Evolutionary conservation across 768 basidiomycete genomes (phyloP).

Genomic region (Termitomyces sp.): DNA sequence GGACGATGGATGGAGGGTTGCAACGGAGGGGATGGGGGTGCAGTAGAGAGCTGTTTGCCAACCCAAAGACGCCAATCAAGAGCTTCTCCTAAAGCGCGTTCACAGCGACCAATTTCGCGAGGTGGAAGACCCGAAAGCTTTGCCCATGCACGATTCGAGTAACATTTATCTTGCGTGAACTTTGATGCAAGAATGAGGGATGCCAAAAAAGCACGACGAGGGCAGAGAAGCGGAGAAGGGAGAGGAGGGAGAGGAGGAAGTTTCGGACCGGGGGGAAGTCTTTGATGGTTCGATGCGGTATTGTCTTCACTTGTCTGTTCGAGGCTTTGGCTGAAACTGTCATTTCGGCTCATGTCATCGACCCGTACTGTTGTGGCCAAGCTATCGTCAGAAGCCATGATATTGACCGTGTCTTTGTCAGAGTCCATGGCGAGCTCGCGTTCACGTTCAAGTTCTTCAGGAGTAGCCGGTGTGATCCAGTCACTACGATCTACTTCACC

Average conservation of each 20-base stretch:
- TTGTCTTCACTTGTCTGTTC: neutral
- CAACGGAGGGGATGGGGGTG: constrained; percentile 18
- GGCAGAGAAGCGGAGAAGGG: constrained; percentile 84
- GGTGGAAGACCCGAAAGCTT: constrained; percentile 88
- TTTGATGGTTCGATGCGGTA: neutral
- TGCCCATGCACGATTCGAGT: constrained; percentile 93
- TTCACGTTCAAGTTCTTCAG: constrained; percentile 40
- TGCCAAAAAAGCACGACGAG: constrained; percentile 84
- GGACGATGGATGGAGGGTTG: constrained; percentile 26
- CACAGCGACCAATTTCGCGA: constrained; percentile 83
- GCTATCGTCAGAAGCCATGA: constrained; percentile 18
- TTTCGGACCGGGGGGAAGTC: constrained; percentile 4
- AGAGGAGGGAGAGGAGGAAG: constrained; percentile 33
- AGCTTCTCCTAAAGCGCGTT: constrained; percentile 82
- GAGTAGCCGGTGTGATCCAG: constrained; percentile 39
- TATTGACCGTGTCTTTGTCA: constrained; percentile 11
- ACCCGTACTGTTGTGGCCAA: constrained; percentile 43
- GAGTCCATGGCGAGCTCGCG: constrained; percentile 24
- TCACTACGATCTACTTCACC: constrained; percentile 38
- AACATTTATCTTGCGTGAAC: constrained; percentile 90
- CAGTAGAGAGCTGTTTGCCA: constrained; percentile 51
- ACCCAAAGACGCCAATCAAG: constrained; percentile 94
- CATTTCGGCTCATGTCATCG: constrained; percentile 23
- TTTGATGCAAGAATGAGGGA: constrained; percentile 88
- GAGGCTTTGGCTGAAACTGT: constrained; percentile 16